Base-by-base conservation (phyloP, 2,329 filamentous ascomycete genomes). In the Alternaria triticimaculans region DNA sequence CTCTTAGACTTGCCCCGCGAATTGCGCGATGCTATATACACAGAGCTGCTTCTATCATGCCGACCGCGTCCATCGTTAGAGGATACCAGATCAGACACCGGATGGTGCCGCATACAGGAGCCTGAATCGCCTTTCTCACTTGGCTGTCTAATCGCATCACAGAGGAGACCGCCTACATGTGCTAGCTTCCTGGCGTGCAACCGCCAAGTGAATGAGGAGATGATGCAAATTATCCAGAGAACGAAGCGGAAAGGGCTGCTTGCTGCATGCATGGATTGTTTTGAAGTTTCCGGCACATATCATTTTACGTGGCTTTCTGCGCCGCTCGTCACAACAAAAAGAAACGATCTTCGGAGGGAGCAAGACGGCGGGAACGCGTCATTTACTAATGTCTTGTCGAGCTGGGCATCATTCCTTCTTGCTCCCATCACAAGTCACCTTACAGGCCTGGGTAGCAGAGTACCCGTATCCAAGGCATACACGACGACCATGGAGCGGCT, bases 1-100 rank as follows among this genome's bases (percentile, higher is more conserved):
- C 73, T 80, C 56, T 56, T 77, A 15, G 60, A 63, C 25, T 65
- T 79, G 8, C 77, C 77, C 10, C 68, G 76, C 15, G 77, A 80
- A 64, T 51, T 80, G 48, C 72, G 77, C 15, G 77, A 80, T 44
- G 69, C 76, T 64, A 74, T 80, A 41, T 79, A 79, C 63, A 65
- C 60, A 37, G 69, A 70, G 23, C 48, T 78, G 26, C 55, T 80
- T 26, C 73, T 72, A 14, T 64, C 63, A 26, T 66, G 70, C 45
- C 65, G 67, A 25, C 69, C 72, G 9, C 62, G 60, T 21, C 76
- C 77, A 10, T 55, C 50, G 4, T 53, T 69, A 15, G 58, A 65
- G 26, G 68, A 75, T 14, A 70, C 65, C 14, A 61, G 70, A 45
- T 65, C 63, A 63, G 23, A 67, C 28, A 67, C 71, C 49, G 62